Base-by-base conservation (phyloP, 2,329 filamentous ascomycete species). In the Cercospora sojina region DNA sequence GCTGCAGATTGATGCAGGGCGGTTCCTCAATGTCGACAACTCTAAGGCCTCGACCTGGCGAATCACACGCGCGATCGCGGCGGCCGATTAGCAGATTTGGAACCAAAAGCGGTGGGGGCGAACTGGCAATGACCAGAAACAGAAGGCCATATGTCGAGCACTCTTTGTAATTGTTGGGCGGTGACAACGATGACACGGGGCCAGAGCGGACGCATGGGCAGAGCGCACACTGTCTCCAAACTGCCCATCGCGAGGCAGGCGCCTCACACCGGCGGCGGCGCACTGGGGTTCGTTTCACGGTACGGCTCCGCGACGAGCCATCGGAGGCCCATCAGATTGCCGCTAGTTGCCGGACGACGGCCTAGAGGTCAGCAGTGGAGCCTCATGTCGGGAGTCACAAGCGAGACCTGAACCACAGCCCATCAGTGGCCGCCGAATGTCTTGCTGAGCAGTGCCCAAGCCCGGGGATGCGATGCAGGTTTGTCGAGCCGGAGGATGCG, bases 1-100 rank as follows among this genome's bases (percentile, higher is more conserved):
- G 43, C 43, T 49, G 60, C 60, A 62, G 47, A 56, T 62, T 62
- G 60, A 62, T 56, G 31, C 47, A 56, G 60, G 47, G 18, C 38
- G 18, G 31, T 20, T 25, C 20, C 47, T 29, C 27, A 25, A 25
- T 27, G 20, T 35, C 31, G 29, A 56, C 47, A 62, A 29, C 60
- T 55, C 47, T 55, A 56, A 53, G 18, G 47, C 51, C 51, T 56
- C n/a, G 47, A 18, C 49, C 43, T 56, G 32, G 31, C 49, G 32
- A 62, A 62, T 62, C 47, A 62, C 47, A 62, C 35, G 49, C 18
- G 49, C 18, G 20, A 31, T 23, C 16, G 47, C 18, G 47, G 31
- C 47, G 43, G 47, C 56, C 12, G n/a, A 55, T 55, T 29, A 62
- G 49, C 31, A 62, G 49, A 55, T 55, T 55, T 56, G 49, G 47